These are phyloP conservation scores for Carex parvula DNA, from an alignment of 176 grass and related monocot genomes.

Conservation along the genomic window DNA sequence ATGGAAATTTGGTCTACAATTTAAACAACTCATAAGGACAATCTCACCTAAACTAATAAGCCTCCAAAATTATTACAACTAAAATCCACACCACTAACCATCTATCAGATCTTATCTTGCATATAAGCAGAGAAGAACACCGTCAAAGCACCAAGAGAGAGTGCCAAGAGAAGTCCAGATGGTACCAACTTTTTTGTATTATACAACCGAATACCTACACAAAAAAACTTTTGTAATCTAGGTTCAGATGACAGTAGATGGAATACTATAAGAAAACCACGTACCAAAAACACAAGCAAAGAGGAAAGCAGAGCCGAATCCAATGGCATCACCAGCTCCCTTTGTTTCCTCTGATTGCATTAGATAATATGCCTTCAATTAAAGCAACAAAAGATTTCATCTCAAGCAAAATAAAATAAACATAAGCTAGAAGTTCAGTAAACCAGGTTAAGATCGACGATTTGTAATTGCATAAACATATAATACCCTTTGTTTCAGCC, in stretches of 20 bases:
- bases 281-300: slow-evolving; percentile 71
- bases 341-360: slow-evolving; percentile 86
- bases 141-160: slow-evolving; percentile 59
- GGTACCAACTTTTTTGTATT: slow-evolving; percentile 71
- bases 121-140: slow-evolving; percentile 85
- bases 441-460: not conserved
- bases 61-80: slow-evolving; percentile 26
- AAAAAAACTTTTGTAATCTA: not conserved
- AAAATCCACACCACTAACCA: slow-evolving; percentile 13
- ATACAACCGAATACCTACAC: slow-evolving; percentile 75
- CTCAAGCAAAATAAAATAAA: not conserved
- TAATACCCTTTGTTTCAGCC: slow-evolving; percentile 54
- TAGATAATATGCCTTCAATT: slow-evolving; percentile 66
- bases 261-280: not conserved
- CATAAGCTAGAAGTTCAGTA: not conserved
- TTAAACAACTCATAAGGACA: slow-evolving; percentile 16
- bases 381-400: slow-evolving; percentile 13
- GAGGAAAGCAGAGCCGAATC: slow-evolving; percentile 83
- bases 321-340: slow-evolving; percentile 49
- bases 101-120: slow-evolving; percentile 61
- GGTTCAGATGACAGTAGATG: not conserved
- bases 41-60: slow-evolving; percentile 25
- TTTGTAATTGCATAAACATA: not conserved
- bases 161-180: slow-evolving; percentile 64
- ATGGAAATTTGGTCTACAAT: not conserved